Evolutionary conservation across 129 eudicot species (phyloP).

Genomic region (Helianthus annuus): DNA sequence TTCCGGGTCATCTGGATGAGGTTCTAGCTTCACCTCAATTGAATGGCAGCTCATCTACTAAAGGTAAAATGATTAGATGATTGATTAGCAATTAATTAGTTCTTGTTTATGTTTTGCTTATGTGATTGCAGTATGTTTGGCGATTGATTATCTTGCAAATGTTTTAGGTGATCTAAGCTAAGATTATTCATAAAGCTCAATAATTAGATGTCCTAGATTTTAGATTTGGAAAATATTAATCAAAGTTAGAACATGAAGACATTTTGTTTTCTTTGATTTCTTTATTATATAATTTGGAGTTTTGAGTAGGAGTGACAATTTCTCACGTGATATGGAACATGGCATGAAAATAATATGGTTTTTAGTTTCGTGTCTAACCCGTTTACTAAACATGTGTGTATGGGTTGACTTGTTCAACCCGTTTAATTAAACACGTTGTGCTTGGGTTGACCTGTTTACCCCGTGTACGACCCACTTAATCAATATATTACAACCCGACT

Average conservation of each 20-base stretch:
- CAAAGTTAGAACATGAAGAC: slow-evolving; percentile 18
- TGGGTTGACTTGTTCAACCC: no score
- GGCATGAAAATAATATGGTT: no score
- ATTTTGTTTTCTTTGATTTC: no score
- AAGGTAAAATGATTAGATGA: slow-evolving; percentile 42
- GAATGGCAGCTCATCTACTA: slow-evolving; percentile 38
- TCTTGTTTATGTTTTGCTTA: slow-evolving; percentile 11
- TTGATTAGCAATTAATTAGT: neutral
- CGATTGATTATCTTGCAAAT: slow-evolving; percentile 23
- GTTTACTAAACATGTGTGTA: no score
- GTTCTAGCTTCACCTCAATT: slow-evolving; percentile 36
- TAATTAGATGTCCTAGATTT: neutral
- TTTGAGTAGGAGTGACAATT: no score
- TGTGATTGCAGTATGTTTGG: slow-evolving; percentile 12
- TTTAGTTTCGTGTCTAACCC: no score
- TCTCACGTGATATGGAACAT: no score
- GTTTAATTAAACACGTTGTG: no score
- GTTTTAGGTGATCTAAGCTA: slow-evolving; percentile 26
- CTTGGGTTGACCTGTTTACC: no score
- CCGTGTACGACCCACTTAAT: no score
- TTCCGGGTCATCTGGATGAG: slow-evolving; percentile 40
- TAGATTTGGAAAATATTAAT: neutral
- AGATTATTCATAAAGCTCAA: slow-evolving; percentile 21
- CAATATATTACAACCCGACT: no score
- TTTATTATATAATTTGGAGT: no score